Base-by-base conservation (phyloP, 768 basidiomycete genomes). In the Pisolithus marmoratus region DNA sequence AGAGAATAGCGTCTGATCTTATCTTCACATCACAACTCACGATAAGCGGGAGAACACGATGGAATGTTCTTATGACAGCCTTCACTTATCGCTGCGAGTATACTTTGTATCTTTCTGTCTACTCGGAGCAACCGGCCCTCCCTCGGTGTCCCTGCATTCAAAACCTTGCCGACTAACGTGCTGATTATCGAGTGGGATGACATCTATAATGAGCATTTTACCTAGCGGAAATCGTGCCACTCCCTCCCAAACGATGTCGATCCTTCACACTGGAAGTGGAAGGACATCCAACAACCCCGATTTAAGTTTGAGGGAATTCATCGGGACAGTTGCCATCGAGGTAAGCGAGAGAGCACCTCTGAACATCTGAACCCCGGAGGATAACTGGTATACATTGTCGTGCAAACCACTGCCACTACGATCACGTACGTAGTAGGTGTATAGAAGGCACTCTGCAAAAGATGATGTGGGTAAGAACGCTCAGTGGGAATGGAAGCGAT, bases 201-300 rank as follows among this genome's bases (percentile, higher is more conserved):
- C 26, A 27, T 27, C 26, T 27, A 27, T 27, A 27, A 3, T 8
- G 5, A 27, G 26, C 26, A 27, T 8, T 27, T 27, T 27, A 27
- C 8, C 26, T 27, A 5, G 5, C 5, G 52, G 81, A 79, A 57
- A 49, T 75, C 38, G 55, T 76, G 7, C 68, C 71, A 26, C 56
- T n/a, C n/a, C 59, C 12, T 66, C 70, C 5, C 63, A 64, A 23
- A 74, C 75, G 2, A 63, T 81, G 46, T 65, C 82, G 9, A 56
- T 82, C 34, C 64, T 81, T 42, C 80, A 82, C 60, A 80, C 77
- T n/a, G 81, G 34, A 81, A n/a, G 79, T 36, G 80, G 80, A 20
- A 79, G 80, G 4, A 66, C 61, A 43, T 74, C 77, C 3, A 59
- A 67, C 45, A 69, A 75, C 49, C 68, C 71, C 2, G 54, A 70